Percentiles rank a stretch among this genome's conserved stretches.
phyloP scores from a whole-genome alignment of 148 eudicot genomes.

The Cornus controversa region DNA sequence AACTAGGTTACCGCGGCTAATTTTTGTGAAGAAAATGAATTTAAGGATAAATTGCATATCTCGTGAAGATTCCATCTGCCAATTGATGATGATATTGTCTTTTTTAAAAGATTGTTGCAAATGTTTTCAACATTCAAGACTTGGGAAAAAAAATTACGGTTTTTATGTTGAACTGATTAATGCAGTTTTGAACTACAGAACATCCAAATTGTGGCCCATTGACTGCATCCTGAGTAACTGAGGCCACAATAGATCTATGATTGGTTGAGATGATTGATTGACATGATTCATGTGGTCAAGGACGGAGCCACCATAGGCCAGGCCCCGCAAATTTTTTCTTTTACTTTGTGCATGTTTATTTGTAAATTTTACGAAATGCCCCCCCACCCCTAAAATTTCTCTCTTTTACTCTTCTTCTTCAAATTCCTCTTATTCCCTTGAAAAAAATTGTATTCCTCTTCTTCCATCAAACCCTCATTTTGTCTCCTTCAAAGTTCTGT shows the following conservation, averaged over 20 bases:
- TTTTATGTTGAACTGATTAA: background rate
- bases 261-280: background rate
- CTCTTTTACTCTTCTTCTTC: too few species aligned
- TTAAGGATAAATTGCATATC: background rate
- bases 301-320: too few species aligned
- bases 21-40: background rate
- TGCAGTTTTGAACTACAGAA: background rate
- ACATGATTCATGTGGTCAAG: too few species aligned
- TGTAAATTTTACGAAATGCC: too few species aligned
- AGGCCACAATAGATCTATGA: background rate
- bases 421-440: too few species aligned
- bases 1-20: background rate
- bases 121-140: background rate
- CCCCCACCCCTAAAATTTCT: too few species aligned
- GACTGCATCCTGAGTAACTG: background rate
- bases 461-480: too few species aligned
- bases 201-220: background rate
- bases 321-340: too few species aligned
- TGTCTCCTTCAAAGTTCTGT: too few species aligned
- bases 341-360: too few species aligned
- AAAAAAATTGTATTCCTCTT: too few species aligned
- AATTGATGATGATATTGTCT: background rate
- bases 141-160: background rate
- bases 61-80: conserved; percentile 2
- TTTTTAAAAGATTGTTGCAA: background rate